Evolutionary conservation across 176 grass and related monocot genomes (phyloP).

Genomic region (Otatea glauca): DNA sequence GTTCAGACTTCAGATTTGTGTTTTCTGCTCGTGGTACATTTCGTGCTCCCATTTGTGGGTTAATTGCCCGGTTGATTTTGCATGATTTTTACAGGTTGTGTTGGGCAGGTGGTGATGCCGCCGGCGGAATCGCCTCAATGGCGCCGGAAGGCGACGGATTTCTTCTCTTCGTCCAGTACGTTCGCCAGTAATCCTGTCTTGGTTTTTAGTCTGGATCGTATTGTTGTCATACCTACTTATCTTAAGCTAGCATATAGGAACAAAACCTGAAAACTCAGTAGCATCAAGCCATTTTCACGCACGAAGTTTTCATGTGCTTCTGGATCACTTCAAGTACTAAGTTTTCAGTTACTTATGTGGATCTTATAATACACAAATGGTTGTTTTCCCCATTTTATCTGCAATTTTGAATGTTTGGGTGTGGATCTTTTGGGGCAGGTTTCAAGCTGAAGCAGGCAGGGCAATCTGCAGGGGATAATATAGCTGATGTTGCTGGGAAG

Average conservation of each 20-base stretch:
- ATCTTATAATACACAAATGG: background rate
- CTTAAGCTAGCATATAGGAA: background rate
- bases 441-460: slow-evolving; percentile 85
- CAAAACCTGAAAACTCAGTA: background rate
- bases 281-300: background rate
- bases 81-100: background rate
- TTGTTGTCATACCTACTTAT: slow-evolving; percentile 19
- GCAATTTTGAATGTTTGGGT: slow-evolving; percentile 30
- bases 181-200: background rate
- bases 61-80: background rate
- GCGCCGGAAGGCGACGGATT: slow-evolving; percentile 78
- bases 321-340: slow-evolving; percentile 16
- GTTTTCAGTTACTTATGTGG: background rate
- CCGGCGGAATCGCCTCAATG: slow-evolving; percentile 67
- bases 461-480: slow-evolving; percentile 87
- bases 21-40: background rate
- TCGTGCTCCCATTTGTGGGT: background rate
- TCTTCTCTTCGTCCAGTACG: slow-evolving; percentile 91
- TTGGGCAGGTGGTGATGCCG: slow-evolving; percentile 59
- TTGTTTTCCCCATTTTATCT: background rate
- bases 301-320: background rate
- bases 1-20: slow-evolving; percentile 17
- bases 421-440: slow-evolving; percentile 47
- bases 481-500: slow-evolving; percentile 77
- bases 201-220: slow-evolving; percentile 5